Evolutionary conservation across 2,329 filamentous ascomycete species (phyloP).

Genomic region (Aspergillus hortae): DNA sequence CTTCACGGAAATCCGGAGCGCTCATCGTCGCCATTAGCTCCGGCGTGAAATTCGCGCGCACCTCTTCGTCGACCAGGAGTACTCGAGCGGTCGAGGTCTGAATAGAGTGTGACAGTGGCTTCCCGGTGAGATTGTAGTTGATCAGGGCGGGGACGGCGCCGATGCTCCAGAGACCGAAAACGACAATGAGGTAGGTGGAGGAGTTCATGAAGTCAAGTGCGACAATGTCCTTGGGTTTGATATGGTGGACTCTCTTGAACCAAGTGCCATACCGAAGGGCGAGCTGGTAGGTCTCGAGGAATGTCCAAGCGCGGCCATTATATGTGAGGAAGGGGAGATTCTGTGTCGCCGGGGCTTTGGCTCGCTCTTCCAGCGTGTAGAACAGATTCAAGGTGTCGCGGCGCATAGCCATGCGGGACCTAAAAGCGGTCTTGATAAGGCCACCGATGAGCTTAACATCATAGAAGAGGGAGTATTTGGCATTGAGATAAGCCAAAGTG

Average conservation of each 20-base stretch:
- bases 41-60: slow-evolving; percentile 49
- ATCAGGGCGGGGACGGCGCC: slow-evolving; percentile 81
- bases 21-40: slow-evolving; percentile 42
- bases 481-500: slow-evolving; percentile 74
- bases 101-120: slow-evolving; percentile 71
- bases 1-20: slow-evolving; percentile 38
- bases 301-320: slow-evolving; percentile 67
- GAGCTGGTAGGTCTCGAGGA: slow-evolving; percentile 68
- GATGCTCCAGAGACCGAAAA: slow-evolving; percentile 76
- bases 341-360: slow-evolving; percentile 52
- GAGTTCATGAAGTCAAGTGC: slow-evolving; percentile 80
- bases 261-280: slow-evolving; percentile 71
- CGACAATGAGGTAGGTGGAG: slow-evolving; percentile 70
- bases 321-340: slow-evolving; percentile 61
- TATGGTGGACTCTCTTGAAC: slow-evolving; percentile 61
- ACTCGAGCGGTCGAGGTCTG: slow-evolving; percentile 63
- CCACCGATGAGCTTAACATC: slow-evolving; percentile 61
- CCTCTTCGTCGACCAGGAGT: slow-evolving; percentile 67
- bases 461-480: slow-evolving; percentile 62
- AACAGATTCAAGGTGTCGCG: slow-evolving; percentile 67
- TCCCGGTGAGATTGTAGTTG: slow-evolving; percentile 77
- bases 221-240: slow-evolving; percentile 71
- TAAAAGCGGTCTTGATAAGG: slow-evolving; percentile 46
- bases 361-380: slow-evolving; percentile 68
- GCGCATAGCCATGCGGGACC: slow-evolving; percentile 48